phyloP scores from a whole-genome alignment of 768 basidiomycete genomes.

The Tulasnella sp. region DNA sequence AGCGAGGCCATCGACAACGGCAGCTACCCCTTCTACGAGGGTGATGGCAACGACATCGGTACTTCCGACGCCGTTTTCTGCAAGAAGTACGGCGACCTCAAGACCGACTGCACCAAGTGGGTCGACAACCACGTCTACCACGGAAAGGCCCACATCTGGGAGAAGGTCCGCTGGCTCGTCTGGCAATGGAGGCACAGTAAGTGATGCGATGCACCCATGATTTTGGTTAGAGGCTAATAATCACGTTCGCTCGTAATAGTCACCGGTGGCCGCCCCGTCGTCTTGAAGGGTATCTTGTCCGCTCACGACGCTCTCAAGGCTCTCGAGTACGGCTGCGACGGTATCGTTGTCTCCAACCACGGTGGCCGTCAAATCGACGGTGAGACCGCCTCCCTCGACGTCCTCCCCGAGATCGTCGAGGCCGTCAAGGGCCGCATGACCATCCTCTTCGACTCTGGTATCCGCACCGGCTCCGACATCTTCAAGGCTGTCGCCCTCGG shows the following conservation, averaged over 20 bases:
- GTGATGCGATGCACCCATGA: neutral
- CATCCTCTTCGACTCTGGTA: constrained; percentile 57
- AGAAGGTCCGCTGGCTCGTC: constrained; percentile 54
- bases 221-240: neutral
- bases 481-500: constrained; percentile 68
- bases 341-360: constrained; percentile 71
- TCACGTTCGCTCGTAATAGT: neutral
- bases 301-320: constrained; percentile 60
- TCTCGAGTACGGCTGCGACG: constrained; percentile 49
- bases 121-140: constrained; percentile 31
- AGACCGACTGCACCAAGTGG: neutral
- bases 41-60: constrained; percentile 18
- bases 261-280: constrained; percentile 31
- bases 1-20: constrained; percentile 40
- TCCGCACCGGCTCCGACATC: constrained; percentile 73
- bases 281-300: constrained; percentile 68
- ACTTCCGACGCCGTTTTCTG: constrained; percentile 21
- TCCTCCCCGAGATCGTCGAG: constrained; percentile 54
- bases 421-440: constrained; percentile 52
- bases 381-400: constrained; percentile 58
- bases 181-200: constrained; percentile 56
- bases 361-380: constrained; percentile 47
- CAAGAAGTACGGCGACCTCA: constrained; percentile 10
- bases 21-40: constrained; percentile 23
- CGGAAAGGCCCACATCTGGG: constrained; percentile 55